Base-by-base conservation (phyloP, 2,329 filamentous ascomycete genomes). In the Botryotinia convoluta region DNA sequence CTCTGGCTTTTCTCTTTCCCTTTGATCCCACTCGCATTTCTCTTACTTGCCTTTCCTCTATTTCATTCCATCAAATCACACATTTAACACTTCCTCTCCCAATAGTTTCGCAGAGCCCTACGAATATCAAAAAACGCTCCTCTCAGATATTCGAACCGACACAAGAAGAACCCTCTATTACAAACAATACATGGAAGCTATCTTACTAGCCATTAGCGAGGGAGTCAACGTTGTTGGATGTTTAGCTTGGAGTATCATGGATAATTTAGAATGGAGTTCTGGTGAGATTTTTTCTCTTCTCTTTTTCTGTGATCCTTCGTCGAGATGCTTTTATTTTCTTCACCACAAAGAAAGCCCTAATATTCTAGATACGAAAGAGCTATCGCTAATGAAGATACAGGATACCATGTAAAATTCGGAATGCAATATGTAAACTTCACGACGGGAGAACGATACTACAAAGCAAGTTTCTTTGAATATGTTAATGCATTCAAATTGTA, bases 161-260 rank as follows among this genome's bases (percentile, higher is more conserved):
- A 90, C 93, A 76, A 94, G 95, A 85, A 88, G 94, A 39, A 89
- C 89, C 73, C 84, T 90, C 79, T 97, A 96, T 84, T 96, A 93
- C 83, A 84, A 90, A 74, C 89, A 88, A 75, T 96, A 97, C 80
- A 89, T 95, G 79, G 86, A 86, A 71, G 93, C 93, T 72, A 77
- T 79, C 35, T 61, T 79, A 42, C 88, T 96, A 87, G 92, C 91
- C 42, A 88, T 92, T 79, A 92, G 93, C 16, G 93, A 96, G 79
- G 90, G 91, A 35, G 92, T 95, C 67, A 88, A 95, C 78, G 92
- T 95, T 71, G 87, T 88, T 77, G 93, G 91, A 12, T 96, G 95
- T 83, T 89, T 95, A 84, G 93, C 92, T n/a, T 97, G 93, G 93
- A 93, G 90, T 81, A 87, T 96, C 75, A 87, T 96, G 86, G 93